Conservation (phyloP, 2,329 filamentous ascomycete species). For the Erysiphe neolycopersici region DNA sequence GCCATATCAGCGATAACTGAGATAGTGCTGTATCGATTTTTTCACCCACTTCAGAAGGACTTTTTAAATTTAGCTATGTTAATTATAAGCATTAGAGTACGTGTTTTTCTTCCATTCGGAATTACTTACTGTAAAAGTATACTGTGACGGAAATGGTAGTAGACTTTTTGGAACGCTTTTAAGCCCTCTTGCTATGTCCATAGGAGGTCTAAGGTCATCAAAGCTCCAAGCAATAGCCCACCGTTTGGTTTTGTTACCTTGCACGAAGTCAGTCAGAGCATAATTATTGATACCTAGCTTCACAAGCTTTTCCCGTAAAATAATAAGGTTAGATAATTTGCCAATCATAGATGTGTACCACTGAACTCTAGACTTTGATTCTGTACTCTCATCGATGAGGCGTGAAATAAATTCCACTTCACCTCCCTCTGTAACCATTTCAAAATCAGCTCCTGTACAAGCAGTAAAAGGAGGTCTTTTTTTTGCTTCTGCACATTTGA, state of each 20-base stretch:
- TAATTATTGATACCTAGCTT: constrained; percentile 43
- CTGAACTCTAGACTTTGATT: constrained; percentile 30
- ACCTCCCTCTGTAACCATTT: constrained; percentile 67
- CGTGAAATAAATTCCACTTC: constrained; percentile 48
- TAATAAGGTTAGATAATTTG: constrained; percentile 42
- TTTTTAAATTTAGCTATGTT: constrained; percentile 1
- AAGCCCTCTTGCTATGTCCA: constrained; percentile 16
- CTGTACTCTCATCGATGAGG: constrained; percentile 43
- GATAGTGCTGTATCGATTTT: constrained; percentile 10
- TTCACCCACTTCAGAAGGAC: constrained; percentile 1
- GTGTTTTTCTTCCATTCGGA: too few relatives aligned
- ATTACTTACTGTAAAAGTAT: constrained; percentile 14
- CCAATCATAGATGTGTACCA: constrained; percentile 92
- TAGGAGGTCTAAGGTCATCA: constrained; percentile 31
- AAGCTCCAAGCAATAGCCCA: constrained; percentile 89
- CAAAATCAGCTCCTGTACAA: constrained; percentile 48
- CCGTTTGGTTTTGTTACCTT: constrained; percentile 50
- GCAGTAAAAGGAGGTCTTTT: constrained; percentile 39
- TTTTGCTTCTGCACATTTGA: constrained; percentile 37
- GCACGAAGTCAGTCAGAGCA: constrained; percentile 54
- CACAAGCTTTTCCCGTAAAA: constrained; percentile 30
- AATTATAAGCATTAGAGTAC: background rate
- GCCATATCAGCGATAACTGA: constrained; percentile 10
- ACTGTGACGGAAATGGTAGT: constrained; percentile 25
- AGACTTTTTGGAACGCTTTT: constrained; percentile 20